Base-by-base conservation (phyloP, 2,329 filamentous ascomycete species). In the Graphium sp. region DNA sequence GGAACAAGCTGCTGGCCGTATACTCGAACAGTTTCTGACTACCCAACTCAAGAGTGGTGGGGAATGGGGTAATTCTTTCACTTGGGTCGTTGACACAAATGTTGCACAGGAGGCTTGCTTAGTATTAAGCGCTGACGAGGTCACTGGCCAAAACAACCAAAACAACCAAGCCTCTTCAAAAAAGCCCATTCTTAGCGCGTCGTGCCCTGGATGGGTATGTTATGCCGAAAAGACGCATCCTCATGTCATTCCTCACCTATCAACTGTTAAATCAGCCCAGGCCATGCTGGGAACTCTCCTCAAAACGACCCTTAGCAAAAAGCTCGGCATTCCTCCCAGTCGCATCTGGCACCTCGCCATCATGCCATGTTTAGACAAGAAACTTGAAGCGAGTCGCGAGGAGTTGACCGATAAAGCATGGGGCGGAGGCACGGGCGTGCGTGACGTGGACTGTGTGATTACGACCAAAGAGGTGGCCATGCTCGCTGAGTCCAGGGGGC, bases 331-430 rank as follows among this genome's bases (percentile, higher is more conserved):
- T 27, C 52, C 75, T 1, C 78, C 84, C 0, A 73, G 75, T 36
- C 71, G 74, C 39, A 84, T 98, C 47, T 98, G 87, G 82, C 87
- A 95, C 50, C 53, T 95, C 30, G 83, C 87, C 9, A 65, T 98
- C 25, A 98, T 98, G 89, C 89, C 89, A 13, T 98, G 89, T 50
- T 95, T 98, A 49, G 89, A 98, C 51, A 98, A 98, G 60, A 98
- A 98, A 52, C 66, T 98, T 17, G 89, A 98, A 55, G 89, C 89
- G 6, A 92, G 84, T 41, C 74, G 89, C 30, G 77, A 84, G 49
- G 89, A 98, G 51, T 66, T 98, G 22, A 95, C 85, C 1, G 79
- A 87, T 45, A 56, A 66, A 6, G 68, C 71, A 11, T 94, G 85
- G 85, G 58, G 51, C 30, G 58, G 51, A 22, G 59, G 55, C 2